Percentiles rank a stretch among this genome's conserved stretches.
These are phyloP conservation scores for Trichosanthes cucumerina DNA, from an alignment of 306 rosid species.

Conservation along the genomic window DNA sequence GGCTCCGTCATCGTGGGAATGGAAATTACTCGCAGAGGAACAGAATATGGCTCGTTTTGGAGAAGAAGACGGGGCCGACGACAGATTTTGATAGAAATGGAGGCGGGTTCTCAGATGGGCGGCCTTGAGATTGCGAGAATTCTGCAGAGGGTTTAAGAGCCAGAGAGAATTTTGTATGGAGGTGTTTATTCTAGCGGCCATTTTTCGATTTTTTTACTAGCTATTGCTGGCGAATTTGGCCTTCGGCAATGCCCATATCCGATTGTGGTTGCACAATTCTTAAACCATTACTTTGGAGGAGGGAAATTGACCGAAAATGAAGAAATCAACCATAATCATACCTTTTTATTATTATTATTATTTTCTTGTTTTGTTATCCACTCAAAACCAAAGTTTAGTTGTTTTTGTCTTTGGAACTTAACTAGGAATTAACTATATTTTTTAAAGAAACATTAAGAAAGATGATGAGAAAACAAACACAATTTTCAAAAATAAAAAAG, in stretches of 20 bases:
- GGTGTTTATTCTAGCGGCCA: constrained; percentile 39
- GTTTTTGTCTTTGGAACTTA: no score
- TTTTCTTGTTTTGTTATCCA: no score
- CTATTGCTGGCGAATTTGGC: background rate
- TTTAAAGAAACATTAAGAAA: no score
- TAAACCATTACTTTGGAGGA: no score
- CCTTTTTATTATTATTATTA: no score
- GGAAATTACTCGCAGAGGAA: constrained; percentile 18
- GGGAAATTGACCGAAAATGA: no score
- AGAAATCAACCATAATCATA: no score
- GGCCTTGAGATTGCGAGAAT: constrained; percentile 25
- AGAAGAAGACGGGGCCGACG: background rate
- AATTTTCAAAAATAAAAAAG: no score
- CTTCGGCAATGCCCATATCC: background rate
- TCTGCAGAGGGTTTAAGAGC: constrained; percentile 42
- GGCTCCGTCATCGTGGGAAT: constrained; percentile 6
- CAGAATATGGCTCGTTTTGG: constrained; percentile 33
- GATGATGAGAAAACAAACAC: no score
- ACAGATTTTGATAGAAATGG: constrained; percentile 20
- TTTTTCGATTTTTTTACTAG: background rate
- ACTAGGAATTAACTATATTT: no score
- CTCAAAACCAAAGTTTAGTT: no score
- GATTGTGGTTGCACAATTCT: background rate
- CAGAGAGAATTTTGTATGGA: constrained; percentile 39
- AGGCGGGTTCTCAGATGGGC: constrained; percentile 30